Evolutionary conservation across 2,329 filamentous ascomycete genomes (phyloP), one percentile per base, ranked within the genome.

Genomic region (Blastomyces gilchristii): DNA sequence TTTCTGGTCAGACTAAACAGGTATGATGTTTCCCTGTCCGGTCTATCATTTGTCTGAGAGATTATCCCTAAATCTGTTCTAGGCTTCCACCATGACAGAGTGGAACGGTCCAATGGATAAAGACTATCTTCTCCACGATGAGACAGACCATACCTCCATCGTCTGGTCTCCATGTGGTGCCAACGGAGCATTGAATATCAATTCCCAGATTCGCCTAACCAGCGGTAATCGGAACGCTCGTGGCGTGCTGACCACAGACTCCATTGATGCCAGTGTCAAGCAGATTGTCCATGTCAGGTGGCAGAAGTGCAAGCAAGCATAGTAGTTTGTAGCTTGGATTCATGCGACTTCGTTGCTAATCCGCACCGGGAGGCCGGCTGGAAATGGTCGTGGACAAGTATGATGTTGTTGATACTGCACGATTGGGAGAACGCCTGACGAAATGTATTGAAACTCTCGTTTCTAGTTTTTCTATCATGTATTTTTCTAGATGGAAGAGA

Each of bases 151-250:
- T 68, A 75, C 76, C 52, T 78, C 78, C 45, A 74, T 75, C 50
- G 78, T 82, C 64, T 83, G 81, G 81, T 82, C 80, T 58, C 79
- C 80, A 18, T 83, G 81, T 72, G 80, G 80, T 61, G 70, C 72
- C 28, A 74, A 77, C 49, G 79, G 79, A 63, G 72, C 80, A 65
- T 75, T 83, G 68, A 82, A 82, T 73, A 80, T 83, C 75, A 82
- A 83, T 74, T 81, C 79, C 39, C 78, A 81, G 68, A 74, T 80
- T 67, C 78, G 78, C 65, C 70, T 80, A 64, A 73, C 71, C 8
- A 68, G 68, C 63, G 68, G 68, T 39, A 69, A 71, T 65, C 37
- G 68, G 37, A 68, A 68, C 5, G 73, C 73, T 47, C 71, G 67
- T 28, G 79, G 78, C 63, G 68, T 78, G 22, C 72, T 81, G 65